Conservation (phyloP, 805 yeast genomes). For the Middelhovenomyces tepae region DNA sequence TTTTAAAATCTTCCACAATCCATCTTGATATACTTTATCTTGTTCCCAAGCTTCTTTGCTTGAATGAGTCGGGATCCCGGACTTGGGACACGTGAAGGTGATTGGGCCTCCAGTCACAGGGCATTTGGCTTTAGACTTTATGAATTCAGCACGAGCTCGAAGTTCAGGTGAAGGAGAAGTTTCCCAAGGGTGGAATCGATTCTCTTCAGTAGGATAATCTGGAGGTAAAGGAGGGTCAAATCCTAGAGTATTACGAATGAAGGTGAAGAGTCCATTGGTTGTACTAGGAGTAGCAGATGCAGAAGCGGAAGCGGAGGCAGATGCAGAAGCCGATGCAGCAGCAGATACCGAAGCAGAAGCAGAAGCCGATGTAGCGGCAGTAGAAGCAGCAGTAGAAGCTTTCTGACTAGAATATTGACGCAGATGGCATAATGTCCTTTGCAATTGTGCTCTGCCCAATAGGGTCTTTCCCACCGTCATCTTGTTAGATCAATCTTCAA, state of each 20-base stretch:
- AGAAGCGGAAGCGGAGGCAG: too few relatives aligned
- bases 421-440: too few relatives aligned
- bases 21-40: conserved; percentile 64
- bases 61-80: conserved; percentile 97
- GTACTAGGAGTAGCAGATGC: too few relatives aligned
- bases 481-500: too few relatives aligned
- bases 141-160: conserved; percentile 84
- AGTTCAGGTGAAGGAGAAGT: conserved; percentile 82
- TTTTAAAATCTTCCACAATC: conserved; percentile 64
- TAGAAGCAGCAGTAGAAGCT: too few relatives aligned
- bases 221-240: conserved; percentile 57
- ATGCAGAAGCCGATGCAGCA: too few relatives aligned
- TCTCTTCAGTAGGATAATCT: conserved; percentile 60
- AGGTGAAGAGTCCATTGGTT: conserved; percentile 13
- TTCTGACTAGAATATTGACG: too few relatives aligned
- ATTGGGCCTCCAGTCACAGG: conserved; percentile 81
- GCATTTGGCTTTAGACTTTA: conserved; percentile 78
- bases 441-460: too few relatives aligned
- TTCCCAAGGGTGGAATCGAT: conserved; percentile 84
- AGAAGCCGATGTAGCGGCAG: too few relatives aligned
- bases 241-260: conserved; percentile 34
- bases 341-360: too few relatives aligned
- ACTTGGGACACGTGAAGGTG: conserved; percentile 78
- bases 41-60: conserved; percentile 80
- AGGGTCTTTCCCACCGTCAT: too few relatives aligned